Conservation (phyloP, 139 green algal genomes). For the Volvox reticuliferus region DNA sequence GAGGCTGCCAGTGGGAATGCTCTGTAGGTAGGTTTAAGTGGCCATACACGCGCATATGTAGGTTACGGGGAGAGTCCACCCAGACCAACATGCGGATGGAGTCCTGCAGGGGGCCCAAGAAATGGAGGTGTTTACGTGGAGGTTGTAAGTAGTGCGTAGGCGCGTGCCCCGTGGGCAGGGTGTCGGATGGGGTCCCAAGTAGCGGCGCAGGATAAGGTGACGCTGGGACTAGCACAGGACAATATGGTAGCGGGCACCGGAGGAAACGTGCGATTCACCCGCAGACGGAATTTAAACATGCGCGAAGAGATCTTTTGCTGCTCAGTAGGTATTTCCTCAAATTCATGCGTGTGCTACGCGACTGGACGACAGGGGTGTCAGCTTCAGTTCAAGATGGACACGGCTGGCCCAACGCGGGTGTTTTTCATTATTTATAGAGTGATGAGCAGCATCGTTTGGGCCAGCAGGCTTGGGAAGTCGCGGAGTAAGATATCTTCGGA, state of each 20-base stretch:
- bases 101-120: neutral
- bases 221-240: neutral
- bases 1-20: neutral
- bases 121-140: neutral
- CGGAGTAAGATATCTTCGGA: neutral
- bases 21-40: neutral
- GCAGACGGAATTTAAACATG: neutral
- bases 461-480: neutral
- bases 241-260: neutral
- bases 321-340: no score
- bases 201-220: neutral
- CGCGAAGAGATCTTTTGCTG: no score
- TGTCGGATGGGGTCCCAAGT: neutral
- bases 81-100: neutral
- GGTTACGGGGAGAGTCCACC: neutral
- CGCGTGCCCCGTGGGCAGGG: neutral
- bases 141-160: neutral
- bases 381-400: neutral
- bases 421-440: neutral
- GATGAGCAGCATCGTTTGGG: neutral
- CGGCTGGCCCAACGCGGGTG: no score
- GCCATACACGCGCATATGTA: neutral
- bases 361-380: neutral
- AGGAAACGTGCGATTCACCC: neutral
- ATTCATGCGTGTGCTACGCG: no score